Percentiles rank a stretch among this genome's conserved stretches.
Evolutionary conservation across 495 filamentous ascomycete species (phyloP).

Genomic region (Neurospora sublineolata): DNA sequence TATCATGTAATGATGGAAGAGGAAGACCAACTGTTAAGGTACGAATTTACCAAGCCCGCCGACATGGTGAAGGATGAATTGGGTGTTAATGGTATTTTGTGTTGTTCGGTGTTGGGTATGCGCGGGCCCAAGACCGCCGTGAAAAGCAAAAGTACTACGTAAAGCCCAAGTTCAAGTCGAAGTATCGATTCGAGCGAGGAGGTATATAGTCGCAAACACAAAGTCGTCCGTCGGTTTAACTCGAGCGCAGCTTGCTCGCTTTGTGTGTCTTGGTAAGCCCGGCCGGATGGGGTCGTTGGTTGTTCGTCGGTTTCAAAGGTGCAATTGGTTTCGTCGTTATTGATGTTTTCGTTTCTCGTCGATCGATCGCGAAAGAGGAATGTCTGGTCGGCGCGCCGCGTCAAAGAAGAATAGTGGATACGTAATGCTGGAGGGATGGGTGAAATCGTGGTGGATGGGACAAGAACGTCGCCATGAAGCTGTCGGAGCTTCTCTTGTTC

Average conservation of each 20-base stretch:
- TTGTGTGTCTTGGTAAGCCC: not conserved
- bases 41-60: conserved; percentile 1
- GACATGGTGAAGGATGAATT: conserved; percentile 1
- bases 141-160: not conserved
- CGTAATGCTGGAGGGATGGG: not conserved
- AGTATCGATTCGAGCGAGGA: not conserved
- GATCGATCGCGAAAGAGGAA: not conserved
- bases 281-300: not conserved
- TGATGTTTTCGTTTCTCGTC: not conserved
- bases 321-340: not conserved
- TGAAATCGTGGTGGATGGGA: not conserved
- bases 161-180: not conserved
- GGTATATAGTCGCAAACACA: not conserved
- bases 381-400: not conserved
- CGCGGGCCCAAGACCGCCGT: not conserved
- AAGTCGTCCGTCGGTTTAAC: not conserved
- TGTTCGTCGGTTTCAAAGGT: not conserved
- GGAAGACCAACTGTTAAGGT: conserved; percentile 5
- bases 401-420: not conserved
- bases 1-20: not conserved
- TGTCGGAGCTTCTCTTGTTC: not conserved
- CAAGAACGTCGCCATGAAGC: not conserved
- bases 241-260: not conserved
- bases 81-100: not conserved
- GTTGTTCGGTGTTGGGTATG: not conserved